A percentile compares a stretch with the other conserved stretches of the same genome.
These are phyloP conservation scores for Ceratobasidium sp. DNA, from an alignment of 1,284 basidiomycete species.

Conservation along the genomic window DNA sequence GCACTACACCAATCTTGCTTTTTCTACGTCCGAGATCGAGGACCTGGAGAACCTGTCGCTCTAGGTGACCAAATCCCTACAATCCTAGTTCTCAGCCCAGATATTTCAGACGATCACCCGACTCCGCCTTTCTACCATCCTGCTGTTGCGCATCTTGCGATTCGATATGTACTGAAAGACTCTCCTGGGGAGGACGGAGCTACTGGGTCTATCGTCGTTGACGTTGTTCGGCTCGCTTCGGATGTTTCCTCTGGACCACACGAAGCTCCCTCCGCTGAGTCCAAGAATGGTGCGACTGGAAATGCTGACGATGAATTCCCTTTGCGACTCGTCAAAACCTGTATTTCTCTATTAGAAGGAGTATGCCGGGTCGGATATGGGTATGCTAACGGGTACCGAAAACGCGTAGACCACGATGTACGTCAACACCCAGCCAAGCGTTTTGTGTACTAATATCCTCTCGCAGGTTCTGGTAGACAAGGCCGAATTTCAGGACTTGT, in stretches of 20 bases:
- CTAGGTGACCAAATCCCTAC: conserved; percentile 37
- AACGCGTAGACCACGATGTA: conserved; percentile 85
- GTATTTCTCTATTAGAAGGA: conserved; percentile 80
- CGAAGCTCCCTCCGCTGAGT: neutral
- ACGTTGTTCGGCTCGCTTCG: conserved; percentile 52
- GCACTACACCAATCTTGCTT: conserved; percentile 80
- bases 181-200: neutral
- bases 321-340: conserved; percentile 81
- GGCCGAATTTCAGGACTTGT: conserved; percentile 89
- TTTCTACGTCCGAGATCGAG: conserved; percentile 59
- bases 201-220: neutral
- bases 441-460: neutral
- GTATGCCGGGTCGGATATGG: conserved; percentile 90
- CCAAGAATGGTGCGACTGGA: neutral
- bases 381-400: conserved; percentile 79
- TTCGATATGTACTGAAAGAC: conserved; percentile 62
- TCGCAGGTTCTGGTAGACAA: conserved; percentile 70
- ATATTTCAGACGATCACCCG: conserved; percentile 57
- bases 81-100: conserved; percentile 53
- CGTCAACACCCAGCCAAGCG: conserved; percentile 40
- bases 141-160: conserved; percentile 73
- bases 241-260: conserved; percentile 65
- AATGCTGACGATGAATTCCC: conserved; percentile 57
- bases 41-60: conserved; percentile 41
- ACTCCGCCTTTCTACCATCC: conserved; percentile 84